Evolutionary conservation across 148 eudicot genomes (phyloP).

Genomic region (Arbutus unedo): DNA sequence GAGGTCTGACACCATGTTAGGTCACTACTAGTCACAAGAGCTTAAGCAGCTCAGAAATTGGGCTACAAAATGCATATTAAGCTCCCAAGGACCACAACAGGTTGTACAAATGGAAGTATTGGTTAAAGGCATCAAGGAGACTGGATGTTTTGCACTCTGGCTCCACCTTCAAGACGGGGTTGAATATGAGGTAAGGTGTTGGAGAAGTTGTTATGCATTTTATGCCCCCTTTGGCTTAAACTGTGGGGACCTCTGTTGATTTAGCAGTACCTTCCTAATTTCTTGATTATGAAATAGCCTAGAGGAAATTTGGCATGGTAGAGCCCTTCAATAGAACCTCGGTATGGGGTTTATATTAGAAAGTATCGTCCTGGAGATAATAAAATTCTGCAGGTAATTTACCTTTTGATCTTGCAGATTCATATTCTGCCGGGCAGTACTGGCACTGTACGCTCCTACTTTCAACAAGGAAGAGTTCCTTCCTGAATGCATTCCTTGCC

Average conservation of each 20-base stretch:
- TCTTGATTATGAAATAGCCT: not conserved
- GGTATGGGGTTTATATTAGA: not conserved
- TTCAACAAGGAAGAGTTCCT: slow-evolving; percentile 48
- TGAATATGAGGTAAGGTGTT: not conserved
- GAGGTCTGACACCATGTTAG: too few relatives aligned
- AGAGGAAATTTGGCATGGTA: not conserved
- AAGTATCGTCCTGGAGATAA: not conserved
- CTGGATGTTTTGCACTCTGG: not conserved
- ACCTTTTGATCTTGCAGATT: slow-evolving; percentile 51
- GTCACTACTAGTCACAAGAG: too few relatives aligned
- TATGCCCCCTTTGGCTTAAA: not conserved
- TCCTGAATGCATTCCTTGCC: slow-evolving; percentile 72
- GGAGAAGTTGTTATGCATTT: not conserved
- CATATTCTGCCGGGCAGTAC: slow-evolving; percentile 71
- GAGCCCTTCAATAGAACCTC: not conserved
- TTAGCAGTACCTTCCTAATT: not conserved
- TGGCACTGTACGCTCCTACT: slow-evolving; percentile 53
- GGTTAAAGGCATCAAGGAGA: too few relatives aligned
- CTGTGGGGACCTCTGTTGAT: not conserved
- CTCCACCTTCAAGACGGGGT: not conserved
- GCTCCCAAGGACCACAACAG: too few relatives aligned
- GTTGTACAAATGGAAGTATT: too few relatives aligned
- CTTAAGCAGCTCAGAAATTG: too few relatives aligned
- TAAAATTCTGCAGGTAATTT: not conserved
- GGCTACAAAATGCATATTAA: too few relatives aligned